Evolutionary conservation across 805 yeast genomes (phyloP).

Genomic region (Saccharomycopsis fodiens): DNA sequence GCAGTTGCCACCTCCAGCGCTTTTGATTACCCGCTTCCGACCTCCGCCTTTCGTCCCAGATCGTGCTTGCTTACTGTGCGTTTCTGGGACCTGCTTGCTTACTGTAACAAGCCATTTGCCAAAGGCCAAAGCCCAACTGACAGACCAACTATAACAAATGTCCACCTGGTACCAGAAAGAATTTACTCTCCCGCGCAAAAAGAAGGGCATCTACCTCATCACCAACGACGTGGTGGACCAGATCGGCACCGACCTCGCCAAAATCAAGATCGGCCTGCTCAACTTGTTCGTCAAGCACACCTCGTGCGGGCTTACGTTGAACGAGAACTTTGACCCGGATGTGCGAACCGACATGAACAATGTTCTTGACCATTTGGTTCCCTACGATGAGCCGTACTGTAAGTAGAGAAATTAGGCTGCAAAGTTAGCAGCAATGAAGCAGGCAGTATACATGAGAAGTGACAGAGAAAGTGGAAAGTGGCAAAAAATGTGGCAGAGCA

Average conservation of each 20-base stretch:
- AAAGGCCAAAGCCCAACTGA: neutral
- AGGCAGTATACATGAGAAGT: constrained; percentile 19
- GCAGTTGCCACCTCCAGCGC: no score
- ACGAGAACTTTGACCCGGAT: constrained; percentile 77
- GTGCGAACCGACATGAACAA: constrained; percentile 63
- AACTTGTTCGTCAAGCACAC: constrained; percentile 73
- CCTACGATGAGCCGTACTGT: constrained; percentile 37
- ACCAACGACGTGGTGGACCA: constrained; percentile 54
- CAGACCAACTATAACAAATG: neutral
- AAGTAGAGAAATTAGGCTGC: constrained; percentile 8
- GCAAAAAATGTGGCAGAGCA: no score
- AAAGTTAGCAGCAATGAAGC: no score
- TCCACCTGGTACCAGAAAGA: constrained; percentile 14
- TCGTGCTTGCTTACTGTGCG: neutral
- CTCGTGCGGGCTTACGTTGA: constrained; percentile 67
- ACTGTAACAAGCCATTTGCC: neutral
- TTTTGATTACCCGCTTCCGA: no score
- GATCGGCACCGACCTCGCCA: constrained; percentile 47
- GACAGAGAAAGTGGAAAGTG: no score
- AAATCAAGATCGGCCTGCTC: constrained; percentile 55
- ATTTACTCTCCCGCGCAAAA: constrained; percentile 10
- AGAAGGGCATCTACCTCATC: constrained; percentile 55
- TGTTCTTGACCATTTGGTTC: constrained; percentile 57
- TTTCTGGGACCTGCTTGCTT: neutral
- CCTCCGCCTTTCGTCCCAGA: no score